A percentile compares a stretch with the other conserved stretches of the same genome.
These are phyloP conservation scores for Purpureocillium lavendulum DNA, from an alignment of 2,329 filamentous ascomycete genomes.

Conservation along the genomic window DNA sequence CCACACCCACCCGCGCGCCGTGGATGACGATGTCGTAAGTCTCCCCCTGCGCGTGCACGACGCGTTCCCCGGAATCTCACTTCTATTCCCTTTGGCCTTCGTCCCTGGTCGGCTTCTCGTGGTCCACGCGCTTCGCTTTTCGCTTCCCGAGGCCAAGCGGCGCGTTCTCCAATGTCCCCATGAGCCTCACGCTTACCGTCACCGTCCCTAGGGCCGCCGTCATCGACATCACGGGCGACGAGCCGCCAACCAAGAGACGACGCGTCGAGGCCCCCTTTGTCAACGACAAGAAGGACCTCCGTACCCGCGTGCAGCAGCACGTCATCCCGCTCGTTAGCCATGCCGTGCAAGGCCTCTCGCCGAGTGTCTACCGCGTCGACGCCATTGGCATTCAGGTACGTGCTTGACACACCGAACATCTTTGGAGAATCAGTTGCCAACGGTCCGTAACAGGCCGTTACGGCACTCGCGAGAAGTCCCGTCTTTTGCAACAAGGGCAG, in stretches of 20 bases:
- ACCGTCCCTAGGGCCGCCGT: slow-evolving; percentile 16
- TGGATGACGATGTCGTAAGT: neutral
- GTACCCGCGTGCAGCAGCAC: slow-evolving; percentile 18
- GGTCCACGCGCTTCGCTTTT: too few species aligned
- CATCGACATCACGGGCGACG: slow-evolving; percentile 19
- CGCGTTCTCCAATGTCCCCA: slow-evolving; percentile 5
- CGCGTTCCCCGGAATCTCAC: neutral
- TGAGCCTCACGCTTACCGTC: slow-evolving; percentile 18
- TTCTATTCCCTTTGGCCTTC: neutral
- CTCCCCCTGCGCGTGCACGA: neutral
- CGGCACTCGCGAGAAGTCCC: slow-evolving; percentile 9
- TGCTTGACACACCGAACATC: neutral
- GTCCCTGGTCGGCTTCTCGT: too few species aligned
- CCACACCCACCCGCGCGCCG: neutral
- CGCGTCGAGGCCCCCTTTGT: slow-evolving; percentile 15
- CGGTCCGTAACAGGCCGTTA: slow-evolving; percentile 11
- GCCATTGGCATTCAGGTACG: slow-evolving; percentile 22
- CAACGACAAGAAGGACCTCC: slow-evolving; percentile 10
- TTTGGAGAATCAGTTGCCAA: neutral
- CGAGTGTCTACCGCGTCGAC: slow-evolving; percentile 13
- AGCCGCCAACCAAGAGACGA: slow-evolving; percentile 21
- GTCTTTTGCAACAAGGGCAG: neutral
- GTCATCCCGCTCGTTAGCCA: slow-evolving; percentile 23
- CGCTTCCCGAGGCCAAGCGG: neutral
- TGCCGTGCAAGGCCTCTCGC: slow-evolving; percentile 15